Evolutionary conservation across 108 stramenopile genomes (phyloP).

Genomic region (Schizochytrium sp.): DNA sequence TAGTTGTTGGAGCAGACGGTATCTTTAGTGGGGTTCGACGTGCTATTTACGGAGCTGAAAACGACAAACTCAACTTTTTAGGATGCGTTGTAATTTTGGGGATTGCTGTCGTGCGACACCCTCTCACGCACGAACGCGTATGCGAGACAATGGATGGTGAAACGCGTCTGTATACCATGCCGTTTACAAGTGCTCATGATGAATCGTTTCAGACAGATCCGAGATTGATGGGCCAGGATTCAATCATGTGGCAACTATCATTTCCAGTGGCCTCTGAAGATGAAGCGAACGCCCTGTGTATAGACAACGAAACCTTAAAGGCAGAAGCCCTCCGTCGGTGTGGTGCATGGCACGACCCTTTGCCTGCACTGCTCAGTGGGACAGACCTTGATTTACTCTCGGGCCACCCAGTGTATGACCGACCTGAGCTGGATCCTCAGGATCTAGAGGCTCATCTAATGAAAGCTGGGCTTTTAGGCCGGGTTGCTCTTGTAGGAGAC

Average conservation of each 20-base stretch:
- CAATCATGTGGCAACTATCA: slow-evolving; percentile 68
- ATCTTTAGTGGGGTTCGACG: slow-evolving; percentile 71
- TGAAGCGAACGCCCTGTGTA: slow-evolving; percentile 12
- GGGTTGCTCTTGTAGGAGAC: slow-evolving; percentile 64
- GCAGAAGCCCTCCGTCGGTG: slow-evolving; percentile 58
- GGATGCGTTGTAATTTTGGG: slow-evolving; percentile 85
- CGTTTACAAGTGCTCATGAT: slow-evolving; percentile 56
- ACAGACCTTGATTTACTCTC: slow-evolving; percentile 55
- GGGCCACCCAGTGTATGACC: slow-evolving; percentile 65
- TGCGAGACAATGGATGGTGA: slow-evolving; percentile 60
- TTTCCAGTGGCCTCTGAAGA: slow-evolving; percentile 52
- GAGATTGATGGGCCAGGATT: neutral
- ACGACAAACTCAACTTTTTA: slow-evolving; percentile 78
- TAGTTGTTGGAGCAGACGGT: slow-evolving; percentile 45
- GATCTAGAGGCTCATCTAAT: neutral
- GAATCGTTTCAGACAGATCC: neutral
- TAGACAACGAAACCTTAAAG: neutral
- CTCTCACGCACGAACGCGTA: slow-evolving; percentile 29
- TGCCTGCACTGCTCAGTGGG: slow-evolving; percentile 2
- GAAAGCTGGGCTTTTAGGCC: neutral
- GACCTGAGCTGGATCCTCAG: slow-evolving; percentile 50
- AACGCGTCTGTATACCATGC: slow-evolving; percentile 51
- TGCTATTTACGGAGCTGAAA: slow-evolving; percentile 70
- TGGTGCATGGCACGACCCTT: slow-evolving; percentile 58
- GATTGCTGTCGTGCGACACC: slow-evolving; percentile 75